Conservation (phyloP, 345 rosid species). For the Citrus glauca region DNA sequence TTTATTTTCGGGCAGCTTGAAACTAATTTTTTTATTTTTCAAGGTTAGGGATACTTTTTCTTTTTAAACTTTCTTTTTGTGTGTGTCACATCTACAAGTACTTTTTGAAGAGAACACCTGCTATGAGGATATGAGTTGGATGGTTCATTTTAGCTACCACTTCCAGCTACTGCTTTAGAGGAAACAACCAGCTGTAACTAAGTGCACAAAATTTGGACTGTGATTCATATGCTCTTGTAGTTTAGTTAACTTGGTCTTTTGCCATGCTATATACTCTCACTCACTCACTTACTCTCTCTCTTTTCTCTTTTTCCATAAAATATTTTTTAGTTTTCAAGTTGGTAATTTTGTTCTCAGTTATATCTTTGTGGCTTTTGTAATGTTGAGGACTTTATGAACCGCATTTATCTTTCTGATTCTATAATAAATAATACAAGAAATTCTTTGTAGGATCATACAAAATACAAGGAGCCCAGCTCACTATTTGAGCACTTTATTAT, state of each 20-base stretch:
- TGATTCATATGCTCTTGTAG: background rate
- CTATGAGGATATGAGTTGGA: background rate
- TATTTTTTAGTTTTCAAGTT: background rate
- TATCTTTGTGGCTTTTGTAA: background rate
- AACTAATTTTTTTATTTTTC: background rate
- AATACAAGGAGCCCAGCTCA: slow-evolving; percentile 67
- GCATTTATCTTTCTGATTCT: background rate
- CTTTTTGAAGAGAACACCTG: background rate
- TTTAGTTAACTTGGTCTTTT: background rate
- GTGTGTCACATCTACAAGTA: background rate
- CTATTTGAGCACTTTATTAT: slow-evolving; percentile 88
- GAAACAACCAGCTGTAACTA: background rate
- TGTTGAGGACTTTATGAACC: background rate
- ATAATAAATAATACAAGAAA: slow-evolving; percentile 14
- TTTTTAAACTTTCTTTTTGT: background rate
- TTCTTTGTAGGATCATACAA: slow-evolving; percentile 57
- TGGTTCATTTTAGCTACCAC: background rate
- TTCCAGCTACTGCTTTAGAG: background rate
- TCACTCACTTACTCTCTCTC: background rate
- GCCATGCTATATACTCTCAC: background rate
- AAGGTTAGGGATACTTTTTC: too few relatives aligned
- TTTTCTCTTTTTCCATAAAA: background rate
- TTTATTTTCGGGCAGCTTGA: background rate
- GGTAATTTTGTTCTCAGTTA: background rate
- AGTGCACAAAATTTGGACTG: background rate